phyloP scores from a whole-genome alignment of 108 stramenopile species.

The Licmophora abbreviata region DNA sequence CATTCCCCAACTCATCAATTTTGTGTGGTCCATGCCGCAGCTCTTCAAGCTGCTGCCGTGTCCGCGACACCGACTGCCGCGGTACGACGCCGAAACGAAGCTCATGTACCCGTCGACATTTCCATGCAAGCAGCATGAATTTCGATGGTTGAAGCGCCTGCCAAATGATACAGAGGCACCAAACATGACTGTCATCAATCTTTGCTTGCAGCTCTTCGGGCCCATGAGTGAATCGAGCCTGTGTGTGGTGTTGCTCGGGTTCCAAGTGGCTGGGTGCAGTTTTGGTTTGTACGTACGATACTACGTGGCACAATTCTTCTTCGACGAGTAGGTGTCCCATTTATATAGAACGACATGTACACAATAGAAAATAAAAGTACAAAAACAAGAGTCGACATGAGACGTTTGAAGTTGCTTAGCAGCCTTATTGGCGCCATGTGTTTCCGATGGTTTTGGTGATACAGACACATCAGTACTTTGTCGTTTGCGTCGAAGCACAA shows the following conservation, averaged over 20 bases:
- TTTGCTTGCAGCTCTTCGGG: constrained; percentile 77
- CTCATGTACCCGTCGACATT: constrained; percentile 80
- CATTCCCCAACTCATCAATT: constrained; percentile 95
- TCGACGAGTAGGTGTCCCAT: constrained; percentile 31
- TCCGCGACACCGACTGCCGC: constrained; percentile 94
- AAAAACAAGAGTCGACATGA: too few relatives aligned
- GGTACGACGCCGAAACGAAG: constrained; percentile 67
- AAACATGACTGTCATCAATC: constrained; percentile 94
- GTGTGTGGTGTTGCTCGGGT: constrained; percentile 58
- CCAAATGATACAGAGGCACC: constrained; percentile 34
- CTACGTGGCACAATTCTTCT: constrained; percentile 59
- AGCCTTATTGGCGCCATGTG: too few relatives aligned
- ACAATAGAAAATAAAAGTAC: background rate
- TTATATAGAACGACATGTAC: background rate
- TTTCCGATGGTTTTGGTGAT: too few relatives aligned
- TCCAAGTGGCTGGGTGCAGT: constrained; percentile 69
- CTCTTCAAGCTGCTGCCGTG: constrained; percentile 92
- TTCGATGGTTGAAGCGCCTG: constrained; percentile 28
- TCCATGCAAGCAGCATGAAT: constrained; percentile 25
- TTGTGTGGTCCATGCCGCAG: constrained; percentile 92
- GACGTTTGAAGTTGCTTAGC: too few relatives aligned
- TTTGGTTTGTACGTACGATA: constrained; percentile 71
- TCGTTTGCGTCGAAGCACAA: too few relatives aligned
- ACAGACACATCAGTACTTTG: too few relatives aligned
- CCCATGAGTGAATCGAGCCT: constrained; percentile 85